Evolutionary conservation across 441 rosid species (phyloP).

Genomic region (Daphne laureola): DNA sequence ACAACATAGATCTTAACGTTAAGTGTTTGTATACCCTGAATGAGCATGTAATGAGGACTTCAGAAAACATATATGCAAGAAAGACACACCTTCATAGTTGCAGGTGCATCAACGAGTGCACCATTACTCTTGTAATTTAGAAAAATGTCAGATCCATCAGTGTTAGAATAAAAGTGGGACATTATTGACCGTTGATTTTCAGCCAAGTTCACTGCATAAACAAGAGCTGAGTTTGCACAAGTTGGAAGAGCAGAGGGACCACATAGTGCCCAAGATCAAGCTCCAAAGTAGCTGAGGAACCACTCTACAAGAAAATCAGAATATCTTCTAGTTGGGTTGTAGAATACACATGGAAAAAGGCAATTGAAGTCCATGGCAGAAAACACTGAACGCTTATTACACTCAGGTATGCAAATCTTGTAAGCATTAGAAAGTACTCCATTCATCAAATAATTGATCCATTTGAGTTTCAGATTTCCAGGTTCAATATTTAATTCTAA

Average conservation of each 20-base stretch:
- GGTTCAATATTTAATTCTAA: too few species aligned
- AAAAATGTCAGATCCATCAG: slow-evolving; percentile 30
- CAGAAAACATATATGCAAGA: slow-evolving; percentile 14
- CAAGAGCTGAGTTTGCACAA: slow-evolving; percentile 65
- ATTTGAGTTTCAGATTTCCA: too few species aligned
- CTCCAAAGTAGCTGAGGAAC: slow-evolving; percentile 78
- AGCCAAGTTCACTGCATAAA: slow-evolving; percentile 84
- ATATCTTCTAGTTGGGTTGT: slow-evolving; percentile 4
- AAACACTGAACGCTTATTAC: too few species aligned
- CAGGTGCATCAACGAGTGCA: slow-evolving; percentile 43
- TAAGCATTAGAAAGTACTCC: too few species aligned
- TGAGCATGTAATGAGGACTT: neutral
- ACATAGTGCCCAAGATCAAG: slow-evolving; percentile 96
- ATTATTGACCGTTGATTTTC: slow-evolving; percentile 90
- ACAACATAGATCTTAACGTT: slow-evolving; percentile 4
- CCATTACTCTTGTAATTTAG: slow-evolving; percentile 27
- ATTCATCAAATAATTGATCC: too few species aligned
- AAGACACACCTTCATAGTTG: slow-evolving; percentile 55
- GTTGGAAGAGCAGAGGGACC: slow-evolving; percentile 89
- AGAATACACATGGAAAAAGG: neutral
- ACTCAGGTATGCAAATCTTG: too few species aligned
- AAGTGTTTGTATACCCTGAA: slow-evolving; percentile 1
- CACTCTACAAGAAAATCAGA: slow-evolving; percentile 34
- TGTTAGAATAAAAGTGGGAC: slow-evolving; percentile 30
- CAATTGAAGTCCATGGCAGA: too few species aligned